A percentile compares a stretch with the other conserved stretches of the same genome.
Conservation (phyloP, 2,329 filamentous ascomycete genomes). For the Fusarium dimerum region DNA sequence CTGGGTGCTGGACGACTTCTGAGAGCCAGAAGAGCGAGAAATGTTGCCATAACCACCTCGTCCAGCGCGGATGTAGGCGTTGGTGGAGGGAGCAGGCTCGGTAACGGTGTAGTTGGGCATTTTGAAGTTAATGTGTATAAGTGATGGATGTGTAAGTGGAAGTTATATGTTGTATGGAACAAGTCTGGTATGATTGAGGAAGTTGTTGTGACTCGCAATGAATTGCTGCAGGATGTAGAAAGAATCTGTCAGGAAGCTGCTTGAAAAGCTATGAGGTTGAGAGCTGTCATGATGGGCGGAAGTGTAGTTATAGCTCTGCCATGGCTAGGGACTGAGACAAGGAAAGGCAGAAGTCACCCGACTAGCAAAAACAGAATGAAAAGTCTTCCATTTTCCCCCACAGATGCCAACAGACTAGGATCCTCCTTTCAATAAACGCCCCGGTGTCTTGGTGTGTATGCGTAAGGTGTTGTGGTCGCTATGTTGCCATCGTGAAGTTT, state of each 20-base stretch:
- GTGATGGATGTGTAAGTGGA: slow-evolving; percentile 8
- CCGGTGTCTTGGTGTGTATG: slow-evolving; percentile 1
- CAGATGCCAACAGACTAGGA: slow-evolving; percentile 16
- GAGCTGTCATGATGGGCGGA: slow-evolving; percentile 22
- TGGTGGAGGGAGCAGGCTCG: slow-evolving; percentile 34
- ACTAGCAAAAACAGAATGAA: slow-evolving; percentile 12
- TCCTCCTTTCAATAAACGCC: slow-evolving; percentile 15
- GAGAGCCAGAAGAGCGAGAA: slow-evolving; percentile 48
- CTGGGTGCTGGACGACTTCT: slow-evolving; percentile 40
- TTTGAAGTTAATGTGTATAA: slow-evolving; percentile 11
- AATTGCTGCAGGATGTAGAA: background rate
- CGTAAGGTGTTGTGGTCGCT: slow-evolving; percentile 8
- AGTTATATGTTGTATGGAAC: background rate
- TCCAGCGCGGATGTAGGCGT: slow-evolving; percentile 48
- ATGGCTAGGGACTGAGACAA: slow-evolving; percentile 2
- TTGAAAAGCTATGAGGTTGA: background rate
- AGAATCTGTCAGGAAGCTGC: background rate
- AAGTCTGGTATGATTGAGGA: background rate
- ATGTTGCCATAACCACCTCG: slow-evolving; percentile 60
- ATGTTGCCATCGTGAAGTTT: slow-evolving; percentile 12
- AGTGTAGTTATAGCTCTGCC: slow-evolving; percentile 25
- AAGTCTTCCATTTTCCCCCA: slow-evolving; percentile 23
- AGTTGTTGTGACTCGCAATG: background rate
- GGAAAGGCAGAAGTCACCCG: slow-evolving; percentile 9
- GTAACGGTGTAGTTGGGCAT: slow-evolving; percentile 38